These are phyloP conservation scores for Fusarium sp. DNA, from an alignment of 2,329 filamentous ascomycete species.

Conservation along the genomic window DNA sequence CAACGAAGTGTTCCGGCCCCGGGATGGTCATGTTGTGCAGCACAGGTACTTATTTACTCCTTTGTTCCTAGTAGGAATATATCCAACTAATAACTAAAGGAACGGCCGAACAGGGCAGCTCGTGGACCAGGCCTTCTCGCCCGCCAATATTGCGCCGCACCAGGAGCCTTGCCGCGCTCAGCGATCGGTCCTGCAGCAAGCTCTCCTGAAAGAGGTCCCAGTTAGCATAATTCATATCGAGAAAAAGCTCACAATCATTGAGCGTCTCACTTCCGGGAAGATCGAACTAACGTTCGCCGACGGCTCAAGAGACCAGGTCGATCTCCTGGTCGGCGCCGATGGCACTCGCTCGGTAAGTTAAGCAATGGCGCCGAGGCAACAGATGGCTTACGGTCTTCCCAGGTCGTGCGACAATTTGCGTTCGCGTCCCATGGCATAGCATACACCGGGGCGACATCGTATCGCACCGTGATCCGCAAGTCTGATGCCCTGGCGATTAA, in stretches of 20 bases:
- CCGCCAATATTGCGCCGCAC: constrained; percentile 32
- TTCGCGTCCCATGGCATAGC: constrained; percentile 55
- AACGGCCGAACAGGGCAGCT: not conserved
- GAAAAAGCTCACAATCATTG: constrained; percentile 26
- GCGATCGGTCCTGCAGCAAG: constrained; percentile 58
- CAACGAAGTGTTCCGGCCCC: constrained; percentile 28
- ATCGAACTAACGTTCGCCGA: constrained; percentile 59
- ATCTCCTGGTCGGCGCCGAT: constrained; percentile 63
- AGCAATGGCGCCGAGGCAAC: not conserved
- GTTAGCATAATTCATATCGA: constrained; percentile 51
- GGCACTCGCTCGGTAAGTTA: constrained; percentile 59
- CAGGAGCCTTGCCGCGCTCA: constrained; percentile 38
- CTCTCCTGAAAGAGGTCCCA: constrained; percentile 57
- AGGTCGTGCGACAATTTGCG: constrained; percentile 45
- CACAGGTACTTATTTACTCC: constrained; percentile 11
- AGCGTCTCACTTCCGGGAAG: constrained; percentile 44
- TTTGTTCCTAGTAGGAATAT: not conserved
- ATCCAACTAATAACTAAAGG: not conserved
- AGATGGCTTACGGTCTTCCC: constrained; percentile 33
- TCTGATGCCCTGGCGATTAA: not conserved
- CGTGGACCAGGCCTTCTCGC: not conserved
- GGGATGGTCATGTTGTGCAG: constrained; percentile 25
- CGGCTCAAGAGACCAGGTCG: constrained; percentile 49
- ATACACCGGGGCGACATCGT: constrained; percentile 15
- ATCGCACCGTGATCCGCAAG: not conserved